These are phyloP conservation scores for Aspergillus candidus DNA, from an alignment of 2,329 filamentous ascomycete species.

Conservation along the genomic window DNA sequence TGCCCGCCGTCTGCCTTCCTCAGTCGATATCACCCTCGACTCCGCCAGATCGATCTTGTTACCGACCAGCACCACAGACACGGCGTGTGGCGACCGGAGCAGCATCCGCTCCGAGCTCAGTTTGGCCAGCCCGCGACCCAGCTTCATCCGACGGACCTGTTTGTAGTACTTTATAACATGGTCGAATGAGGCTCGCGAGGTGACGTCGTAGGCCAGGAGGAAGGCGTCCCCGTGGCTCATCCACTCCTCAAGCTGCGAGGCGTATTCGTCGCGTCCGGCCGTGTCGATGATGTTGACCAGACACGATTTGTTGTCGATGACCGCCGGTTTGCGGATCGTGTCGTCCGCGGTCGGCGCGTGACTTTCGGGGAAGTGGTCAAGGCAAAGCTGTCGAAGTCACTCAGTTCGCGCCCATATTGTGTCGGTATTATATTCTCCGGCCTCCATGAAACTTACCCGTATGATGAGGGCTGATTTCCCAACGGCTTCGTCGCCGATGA, in stretches of 20 bases:
- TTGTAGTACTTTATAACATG: not conserved
- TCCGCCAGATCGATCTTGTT: too few relatives aligned
- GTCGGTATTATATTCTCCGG: too few relatives aligned
- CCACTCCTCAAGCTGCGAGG: not conserved
- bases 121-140: too few relatives aligned
- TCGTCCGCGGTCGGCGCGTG: not conserved
- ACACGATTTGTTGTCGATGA: not conserved
- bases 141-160: not conserved
- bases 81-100: too few relatives aligned
- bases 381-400: not conserved
- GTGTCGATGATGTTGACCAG: not conserved
- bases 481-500: constrained; percentile 2
- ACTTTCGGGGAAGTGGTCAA: not conserved
- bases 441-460: too few relatives aligned
- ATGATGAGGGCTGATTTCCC: constrained; percentile 1
- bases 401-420: not conserved
- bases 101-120: too few relatives aligned
- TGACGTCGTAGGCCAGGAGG: not conserved
- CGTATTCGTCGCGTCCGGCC: not conserved
- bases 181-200: not conserved
- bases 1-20: too few relatives aligned
- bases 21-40: too few relatives aligned
- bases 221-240: not conserved
- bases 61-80: too few relatives aligned
- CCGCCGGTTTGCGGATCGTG: not conserved